phyloP scores from a whole-genome alignment of 345 rosid genomes.

The Pseudoturritis turrita region DNA sequence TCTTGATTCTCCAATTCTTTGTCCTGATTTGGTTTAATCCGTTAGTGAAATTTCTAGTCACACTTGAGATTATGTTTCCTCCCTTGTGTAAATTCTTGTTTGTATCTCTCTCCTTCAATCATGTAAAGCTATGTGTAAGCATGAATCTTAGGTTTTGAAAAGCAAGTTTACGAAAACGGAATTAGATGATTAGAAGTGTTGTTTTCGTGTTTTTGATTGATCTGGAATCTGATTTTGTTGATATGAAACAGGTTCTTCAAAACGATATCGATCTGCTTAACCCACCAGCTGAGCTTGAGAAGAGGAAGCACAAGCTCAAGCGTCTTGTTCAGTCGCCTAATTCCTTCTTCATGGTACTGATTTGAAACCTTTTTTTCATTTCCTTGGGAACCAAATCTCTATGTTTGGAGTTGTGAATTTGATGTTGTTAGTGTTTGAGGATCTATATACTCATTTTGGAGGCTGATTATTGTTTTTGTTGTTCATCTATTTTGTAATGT shows the following conservation, averaged over 20 bases:
- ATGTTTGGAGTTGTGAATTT: background rate
- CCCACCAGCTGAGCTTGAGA: conserved; percentile 75
- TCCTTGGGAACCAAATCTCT: background rate
- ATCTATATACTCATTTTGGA: background rate
- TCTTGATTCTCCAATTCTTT: background rate
- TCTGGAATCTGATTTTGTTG: background rate
- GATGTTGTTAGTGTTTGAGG: background rate
- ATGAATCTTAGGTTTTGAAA: background rate
- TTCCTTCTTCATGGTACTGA: conserved; percentile 64
- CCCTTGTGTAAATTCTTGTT: background rate
- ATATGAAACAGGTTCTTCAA: conserved; percentile 47
- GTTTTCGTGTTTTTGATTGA: background rate
- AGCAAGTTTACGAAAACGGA: background rate
- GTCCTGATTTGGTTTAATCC: background rate
- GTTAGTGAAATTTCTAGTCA: background rate
- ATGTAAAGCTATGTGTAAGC: background rate
- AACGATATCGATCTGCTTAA: conserved; percentile 69
- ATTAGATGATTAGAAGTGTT: background rate
- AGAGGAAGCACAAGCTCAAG: conserved; percentile 83
- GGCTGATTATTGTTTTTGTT: background rate
- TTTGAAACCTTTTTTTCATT: background rate
- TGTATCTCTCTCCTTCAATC: background rate
- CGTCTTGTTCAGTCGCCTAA: conserved; percentile 73
- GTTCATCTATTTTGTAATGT: background rate
- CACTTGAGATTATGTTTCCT: background rate